Evolutionary conservation across 441 rosid genomes (phyloP).

Genomic region (Euphorbia schlechtendalii): DNA sequence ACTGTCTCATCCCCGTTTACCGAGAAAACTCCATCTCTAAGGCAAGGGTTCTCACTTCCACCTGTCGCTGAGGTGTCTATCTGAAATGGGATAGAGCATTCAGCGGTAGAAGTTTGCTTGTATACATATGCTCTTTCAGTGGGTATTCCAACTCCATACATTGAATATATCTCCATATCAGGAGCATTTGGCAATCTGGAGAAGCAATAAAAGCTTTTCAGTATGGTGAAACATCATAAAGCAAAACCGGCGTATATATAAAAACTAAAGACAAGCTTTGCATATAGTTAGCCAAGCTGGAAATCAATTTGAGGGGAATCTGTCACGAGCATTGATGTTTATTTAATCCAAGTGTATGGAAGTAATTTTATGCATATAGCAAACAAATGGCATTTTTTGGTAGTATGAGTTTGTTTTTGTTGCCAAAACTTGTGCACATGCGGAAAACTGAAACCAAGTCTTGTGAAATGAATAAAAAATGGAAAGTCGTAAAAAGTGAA

Average conservation of each 20-base stretch:
- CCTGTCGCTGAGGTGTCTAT: slow-evolving; percentile 72
- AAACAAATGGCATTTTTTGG: neutral
- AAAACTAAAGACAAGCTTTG: no score
- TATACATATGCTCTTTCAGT: slow-evolving; percentile 88
- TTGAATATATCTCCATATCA: slow-evolving; percentile 79
- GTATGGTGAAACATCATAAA: neutral
- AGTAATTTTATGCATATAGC: neutral
- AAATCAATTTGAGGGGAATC: neutral
- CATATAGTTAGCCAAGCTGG: neutral
- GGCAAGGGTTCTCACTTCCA: slow-evolving; percentile 53
- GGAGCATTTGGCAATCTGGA: slow-evolving; percentile 89
- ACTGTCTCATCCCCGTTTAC: slow-evolving; percentile 97
- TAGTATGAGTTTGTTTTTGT: neutral
- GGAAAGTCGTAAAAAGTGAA: neutral
- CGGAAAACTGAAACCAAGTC: neutral
- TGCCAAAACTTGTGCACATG: neutral
- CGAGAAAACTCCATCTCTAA: slow-evolving; percentile 72
- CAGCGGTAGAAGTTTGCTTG: slow-evolving; percentile 59
- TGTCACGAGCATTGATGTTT: neutral
- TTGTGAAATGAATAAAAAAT: neutral
- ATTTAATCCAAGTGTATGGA: neutral
- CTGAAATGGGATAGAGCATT: slow-evolving; percentile 85
- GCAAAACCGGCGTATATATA: neutral
- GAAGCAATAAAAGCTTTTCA: slow-evolving; percentile 18
- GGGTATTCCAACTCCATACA: slow-evolving; percentile 92